A percentile compares a stretch with the other conserved stretches of the same genome.
Conservation (phyloP, 1,139 yeast genomes). For the Geotrichum candidum region DNA sequence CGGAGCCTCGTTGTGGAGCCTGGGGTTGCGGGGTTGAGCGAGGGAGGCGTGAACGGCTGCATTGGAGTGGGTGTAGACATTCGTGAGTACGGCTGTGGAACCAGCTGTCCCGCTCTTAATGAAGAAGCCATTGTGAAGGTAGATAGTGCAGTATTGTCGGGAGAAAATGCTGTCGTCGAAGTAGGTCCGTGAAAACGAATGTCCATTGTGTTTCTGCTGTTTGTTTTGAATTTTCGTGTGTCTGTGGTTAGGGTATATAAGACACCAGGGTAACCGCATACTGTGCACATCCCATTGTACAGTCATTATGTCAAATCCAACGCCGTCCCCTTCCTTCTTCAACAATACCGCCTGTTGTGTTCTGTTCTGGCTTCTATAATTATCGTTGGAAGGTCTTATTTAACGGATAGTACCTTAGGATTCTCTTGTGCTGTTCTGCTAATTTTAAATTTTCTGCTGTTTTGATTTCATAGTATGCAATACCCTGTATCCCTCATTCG, state of each 20-base stretch:
- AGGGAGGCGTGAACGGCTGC: constrained; percentile 22
- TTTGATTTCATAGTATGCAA: neutral
- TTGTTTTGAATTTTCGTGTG: neutral
- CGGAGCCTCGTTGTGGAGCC: constrained; percentile 13
- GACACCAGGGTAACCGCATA: constrained; percentile 5
- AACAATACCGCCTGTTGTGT: neutral
- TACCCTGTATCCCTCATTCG: neutral
- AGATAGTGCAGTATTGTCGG: neutral
- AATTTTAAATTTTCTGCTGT: neutral
- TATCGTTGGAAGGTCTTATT: neutral
- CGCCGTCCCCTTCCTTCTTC: neutral
- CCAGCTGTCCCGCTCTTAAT: constrained; percentile 16
- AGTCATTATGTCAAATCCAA: neutral
- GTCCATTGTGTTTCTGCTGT: neutral
- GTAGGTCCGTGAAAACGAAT: neutral
- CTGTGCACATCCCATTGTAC: neutral
- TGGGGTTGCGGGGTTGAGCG: constrained; percentile 15
- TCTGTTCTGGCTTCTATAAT: neutral
- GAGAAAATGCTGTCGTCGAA: neutral
- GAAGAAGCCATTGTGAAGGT: constrained; percentile 7
- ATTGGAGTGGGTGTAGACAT: constrained; percentile 23
- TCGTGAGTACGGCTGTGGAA: constrained; percentile 21
- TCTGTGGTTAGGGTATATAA: constrained; percentile 5
- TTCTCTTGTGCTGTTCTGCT: neutral
- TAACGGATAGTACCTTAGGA: neutral